Conservation (phyloP, 2,329 filamentous ascomycete species). For the Trematosphaeria pertusa region DNA sequence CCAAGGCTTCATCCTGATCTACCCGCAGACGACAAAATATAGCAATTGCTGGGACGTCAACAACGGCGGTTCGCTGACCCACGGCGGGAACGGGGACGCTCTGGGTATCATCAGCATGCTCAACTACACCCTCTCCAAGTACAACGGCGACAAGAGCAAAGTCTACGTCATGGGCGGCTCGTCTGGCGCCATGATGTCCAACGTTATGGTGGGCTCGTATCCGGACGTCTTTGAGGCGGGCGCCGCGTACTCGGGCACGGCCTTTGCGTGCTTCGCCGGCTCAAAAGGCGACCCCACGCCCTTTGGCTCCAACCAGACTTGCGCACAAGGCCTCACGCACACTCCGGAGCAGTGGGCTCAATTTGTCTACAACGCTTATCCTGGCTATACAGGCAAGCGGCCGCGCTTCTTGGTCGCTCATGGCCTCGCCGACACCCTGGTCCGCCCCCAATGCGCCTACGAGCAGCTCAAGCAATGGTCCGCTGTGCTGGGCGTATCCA, state of each 20-base stretch:
- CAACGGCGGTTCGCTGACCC: conserved; percentile 59
- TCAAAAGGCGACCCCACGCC: conserved; percentile 13
- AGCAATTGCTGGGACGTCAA: conserved; percentile 67
- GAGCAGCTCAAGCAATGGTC: conserved; percentile 30
- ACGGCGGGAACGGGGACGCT: conserved; percentile 63
- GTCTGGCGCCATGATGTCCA: conserved; percentile 43
- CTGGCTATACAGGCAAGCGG: conserved; percentile 42
- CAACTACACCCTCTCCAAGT: conserved; percentile 58
- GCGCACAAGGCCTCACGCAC: conserved; percentile 64
- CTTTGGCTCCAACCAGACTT: conserved; percentile 39
- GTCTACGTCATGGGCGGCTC: conserved; percentile 48
- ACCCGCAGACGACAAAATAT: conserved; percentile 59
- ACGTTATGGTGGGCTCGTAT: conserved; percentile 38
- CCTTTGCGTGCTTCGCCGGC: conserved; percentile 36
- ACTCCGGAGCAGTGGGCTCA: conserved; percentile 17
- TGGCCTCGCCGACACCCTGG: conserved; percentile 38
- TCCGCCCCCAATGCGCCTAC: conserved; percentile 27
- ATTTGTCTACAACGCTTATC: conserved; percentile 30
- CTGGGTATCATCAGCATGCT: conserved; percentile 66
- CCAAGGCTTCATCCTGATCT: conserved; percentile 67
- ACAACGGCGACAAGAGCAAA: conserved; percentile 58
- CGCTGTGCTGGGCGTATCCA: conserved; percentile 17
- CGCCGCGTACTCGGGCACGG: conserved; percentile 34
- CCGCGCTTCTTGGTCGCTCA: conserved; percentile 46
- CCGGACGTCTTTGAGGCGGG: conserved; percentile 37